Percentiles rank a stretch among this genome's conserved stretches.
phyloP scores from a whole-genome alignment of 176 grass and related monocot genomes.

The Chrysopogon serrulatus region DNA sequence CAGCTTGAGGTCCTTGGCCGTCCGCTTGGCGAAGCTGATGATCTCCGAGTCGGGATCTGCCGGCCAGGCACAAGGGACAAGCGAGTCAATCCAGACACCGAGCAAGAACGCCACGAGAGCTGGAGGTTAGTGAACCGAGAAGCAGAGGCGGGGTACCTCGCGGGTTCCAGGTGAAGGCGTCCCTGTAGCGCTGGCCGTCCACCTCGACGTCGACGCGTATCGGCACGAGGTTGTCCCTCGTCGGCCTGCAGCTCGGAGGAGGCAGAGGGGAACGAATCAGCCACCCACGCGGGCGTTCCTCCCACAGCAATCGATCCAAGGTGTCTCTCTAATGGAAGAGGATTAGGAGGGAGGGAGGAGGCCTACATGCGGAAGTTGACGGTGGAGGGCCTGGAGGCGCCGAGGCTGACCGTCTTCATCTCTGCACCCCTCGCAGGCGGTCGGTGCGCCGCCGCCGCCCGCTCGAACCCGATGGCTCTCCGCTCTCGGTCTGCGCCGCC shows the following conservation, averaged over 20 bases:
- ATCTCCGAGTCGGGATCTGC: conserved; percentile 90
- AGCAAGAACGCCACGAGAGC: not conserved
- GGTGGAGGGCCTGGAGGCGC: conserved; percentile 43
- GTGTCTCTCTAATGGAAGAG: not conserved
- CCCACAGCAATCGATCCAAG: not conserved
- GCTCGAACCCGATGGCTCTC: too few species aligned
- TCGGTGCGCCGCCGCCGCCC: conserved; percentile 16
- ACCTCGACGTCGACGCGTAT: conserved; percentile 82
- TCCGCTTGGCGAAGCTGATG: conserved; percentile 76
- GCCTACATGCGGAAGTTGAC: conserved; percentile 77
- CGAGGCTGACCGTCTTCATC: conserved; percentile 57
- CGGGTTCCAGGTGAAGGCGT: conserved; percentile 95
- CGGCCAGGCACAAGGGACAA: not conserved
- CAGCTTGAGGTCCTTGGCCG: conserved; percentile 91
- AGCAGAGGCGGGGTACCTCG: conserved; percentile 31
- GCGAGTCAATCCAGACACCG: not conserved
- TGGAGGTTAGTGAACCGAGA: not conserved
- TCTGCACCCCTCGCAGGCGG: not conserved
- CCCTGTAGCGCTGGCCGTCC: conserved; percentile 78
- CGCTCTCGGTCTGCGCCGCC: not conserved
- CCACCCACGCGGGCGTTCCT: not conserved
- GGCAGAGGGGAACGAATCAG: conserved; percentile 4
- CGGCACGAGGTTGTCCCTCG: conserved; percentile 79
- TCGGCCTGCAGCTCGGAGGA: conserved; percentile 50
- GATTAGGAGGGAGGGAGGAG: not conserved